These are phyloP conservation scores for Hypoxylon sp. DNA, from an alignment of 2,329 filamentous ascomycete genomes.

Conservation along the genomic window DNA sequence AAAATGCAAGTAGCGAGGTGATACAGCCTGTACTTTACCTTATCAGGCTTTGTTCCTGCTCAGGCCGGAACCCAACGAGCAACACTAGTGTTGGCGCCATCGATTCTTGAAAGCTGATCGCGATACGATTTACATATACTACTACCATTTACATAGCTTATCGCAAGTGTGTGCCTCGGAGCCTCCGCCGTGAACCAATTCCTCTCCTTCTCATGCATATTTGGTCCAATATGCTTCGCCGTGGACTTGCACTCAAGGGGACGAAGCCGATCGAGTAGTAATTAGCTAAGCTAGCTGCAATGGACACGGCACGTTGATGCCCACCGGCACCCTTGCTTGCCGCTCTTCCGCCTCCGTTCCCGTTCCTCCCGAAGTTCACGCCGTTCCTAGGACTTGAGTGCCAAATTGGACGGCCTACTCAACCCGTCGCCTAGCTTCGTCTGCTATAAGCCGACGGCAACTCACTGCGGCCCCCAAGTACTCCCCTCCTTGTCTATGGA, in stretches of 20 bases:
- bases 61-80: constrained; percentile 32
- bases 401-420: neutral
- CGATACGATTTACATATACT: constrained; percentile 23
- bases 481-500: constrained; percentile 13
- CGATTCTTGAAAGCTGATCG: constrained; percentile 38
- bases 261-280: constrained; percentile 16
- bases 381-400: constrained; percentile 4
- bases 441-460: constrained; percentile 20
- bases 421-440: constrained; percentile 8
- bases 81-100: constrained; percentile 39
- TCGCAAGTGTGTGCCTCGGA: constrained; percentile 22
- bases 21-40: constrained; percentile 22
- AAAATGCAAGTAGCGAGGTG: constrained; percentile 28
- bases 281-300: constrained; percentile 24
- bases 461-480: constrained; percentile 1
- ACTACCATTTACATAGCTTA: constrained; percentile 12
- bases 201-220: constrained; percentile 18
- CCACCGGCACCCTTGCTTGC: constrained; percentile 11
- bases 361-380: constrained; percentile 23
- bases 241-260: constrained; percentile 12
- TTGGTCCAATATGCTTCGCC: constrained; percentile 23
- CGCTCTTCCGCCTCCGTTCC: constrained; percentile 22
- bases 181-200: constrained; percentile 16
- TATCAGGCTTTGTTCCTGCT: constrained; percentile 34
- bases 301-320: constrained; percentile 26